phyloP scores from a whole-genome alignment of 495 filamentous ascomycete genomes.

The Penicillium bovifimosum region DNA sequence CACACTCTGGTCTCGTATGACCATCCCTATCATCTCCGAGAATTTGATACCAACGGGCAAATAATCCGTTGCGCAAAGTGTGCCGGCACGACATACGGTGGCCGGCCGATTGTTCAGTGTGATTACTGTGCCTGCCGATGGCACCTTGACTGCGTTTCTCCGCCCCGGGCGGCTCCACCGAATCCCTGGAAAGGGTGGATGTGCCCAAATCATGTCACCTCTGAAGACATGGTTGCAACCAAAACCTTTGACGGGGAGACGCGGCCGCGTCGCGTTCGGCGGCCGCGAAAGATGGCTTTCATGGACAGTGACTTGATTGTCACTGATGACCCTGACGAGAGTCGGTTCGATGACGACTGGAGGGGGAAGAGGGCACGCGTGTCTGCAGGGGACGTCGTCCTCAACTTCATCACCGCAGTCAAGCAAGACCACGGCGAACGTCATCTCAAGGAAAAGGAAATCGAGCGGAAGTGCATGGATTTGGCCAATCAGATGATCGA shows the following conservation, averaged over 20 bases:
- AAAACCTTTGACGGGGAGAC: constrained; percentile 46
- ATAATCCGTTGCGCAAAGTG: constrained; percentile 67
- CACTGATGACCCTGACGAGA: constrained; percentile 11
- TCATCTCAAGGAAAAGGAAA: neutral
- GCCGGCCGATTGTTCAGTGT: constrained; percentile 67
- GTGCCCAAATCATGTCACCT: constrained; percentile 81
- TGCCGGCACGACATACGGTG: constrained; percentile 49
- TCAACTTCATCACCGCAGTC: constrained; percentile 20
- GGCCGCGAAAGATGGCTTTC: constrained; percentile 35
- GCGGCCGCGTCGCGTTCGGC: constrained; percentile 46
- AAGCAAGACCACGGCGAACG: constrained; percentile 4
- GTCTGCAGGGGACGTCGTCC: constrained; percentile 15
- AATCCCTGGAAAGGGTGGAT: constrained; percentile 64
- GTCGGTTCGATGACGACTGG: constrained; percentile 20
- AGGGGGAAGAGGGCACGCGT: constrained; percentile 11
- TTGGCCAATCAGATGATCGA: constrained; percentile 3
- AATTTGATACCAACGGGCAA: constrained; percentile 62
- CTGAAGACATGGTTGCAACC: constrained; percentile 40
- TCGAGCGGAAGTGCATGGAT: constrained; percentile 8
- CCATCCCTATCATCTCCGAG: constrained; percentile 43
- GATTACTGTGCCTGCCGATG: constrained; percentile 75
- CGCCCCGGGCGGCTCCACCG: constrained; percentile 75
- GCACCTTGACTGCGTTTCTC: constrained; percentile 88
- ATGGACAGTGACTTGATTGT: constrained; percentile 12
- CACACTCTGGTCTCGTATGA: constrained; percentile 12